Conservation (phyloP, 2,329 filamentous ascomycete genomes). For the Diaporthe citriasiana region DNA sequence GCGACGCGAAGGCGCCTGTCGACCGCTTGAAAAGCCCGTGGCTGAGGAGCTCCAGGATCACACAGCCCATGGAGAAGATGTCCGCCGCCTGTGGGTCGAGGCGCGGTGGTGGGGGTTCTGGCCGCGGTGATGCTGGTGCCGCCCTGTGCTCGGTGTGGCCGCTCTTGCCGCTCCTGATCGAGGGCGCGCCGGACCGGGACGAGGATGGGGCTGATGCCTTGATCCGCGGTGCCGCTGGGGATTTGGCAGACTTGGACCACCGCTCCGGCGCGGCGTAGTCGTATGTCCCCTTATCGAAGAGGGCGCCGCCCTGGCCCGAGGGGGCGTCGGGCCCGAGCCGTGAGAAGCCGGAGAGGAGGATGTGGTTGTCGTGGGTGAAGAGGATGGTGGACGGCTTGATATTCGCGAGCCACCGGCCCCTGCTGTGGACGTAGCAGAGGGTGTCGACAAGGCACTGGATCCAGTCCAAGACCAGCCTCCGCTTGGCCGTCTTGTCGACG, state of each 20-base stretch:
- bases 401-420: constrained; percentile 74
- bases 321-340: constrained; percentile 60
- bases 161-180: constrained; percentile 54
- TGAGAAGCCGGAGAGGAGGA: constrained; percentile 76
- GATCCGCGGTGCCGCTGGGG: constrained; percentile 47
- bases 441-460: constrained; percentile 80
- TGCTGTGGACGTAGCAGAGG: constrained; percentile 75
- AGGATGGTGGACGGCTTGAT: constrained; percentile 80
- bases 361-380: constrained; percentile 74
- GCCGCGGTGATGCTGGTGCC: background rate
- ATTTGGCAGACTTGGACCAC: constrained; percentile 59
- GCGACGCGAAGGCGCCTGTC: constrained; percentile 74
- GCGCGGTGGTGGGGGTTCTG: constrained; percentile 54
- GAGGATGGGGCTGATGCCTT: constrained; percentile 51
- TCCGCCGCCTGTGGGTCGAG: constrained; percentile 73
- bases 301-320: constrained; percentile 59
- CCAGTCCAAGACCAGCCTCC: constrained; percentile 77
- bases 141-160: constrained; percentile 45
- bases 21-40: constrained; percentile 76
- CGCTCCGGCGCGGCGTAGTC: constrained; percentile 81
- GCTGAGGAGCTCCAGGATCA: constrained; percentile 79
- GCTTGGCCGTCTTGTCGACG: constrained; percentile 71
- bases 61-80: constrained; percentile 80
- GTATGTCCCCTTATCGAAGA: constrained; percentile 77
- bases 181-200: constrained; percentile 51